Base-by-base conservation (phyloP, 495 filamentous ascomycete genomes). In the Penicillium paxilli region DNA sequence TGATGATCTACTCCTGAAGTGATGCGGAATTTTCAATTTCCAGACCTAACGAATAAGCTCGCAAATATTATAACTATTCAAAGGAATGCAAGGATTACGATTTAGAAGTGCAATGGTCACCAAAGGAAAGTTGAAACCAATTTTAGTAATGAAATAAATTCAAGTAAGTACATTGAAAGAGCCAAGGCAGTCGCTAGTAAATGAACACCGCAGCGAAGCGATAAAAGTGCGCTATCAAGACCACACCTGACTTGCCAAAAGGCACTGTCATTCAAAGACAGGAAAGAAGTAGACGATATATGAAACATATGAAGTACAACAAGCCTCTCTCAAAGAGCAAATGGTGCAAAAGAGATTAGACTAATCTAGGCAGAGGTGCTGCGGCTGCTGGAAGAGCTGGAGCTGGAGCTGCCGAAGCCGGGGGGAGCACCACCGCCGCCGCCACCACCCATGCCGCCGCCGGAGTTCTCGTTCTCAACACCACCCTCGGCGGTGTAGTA, bases 401-500 rank as follows among this genome's bases (percentile, higher is more conserved):
- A 21, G 40, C 46, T 16, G 25, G 33, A 35, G 3, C 42, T 45
- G 4, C 12, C 55, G 44, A 55, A 45, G 12, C 61, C 55, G 40
- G 58, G 54, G 12, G 63, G 40, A 20, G 55, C 40, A 11, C 57
- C 57, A 44, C 58, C 44, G 16, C 33, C 33, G 19, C 38, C 20
- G 28, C 51, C 37, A 33, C 60, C 57, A 33, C 59, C 54, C 42
- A 59, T 59, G 41, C 63, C 62, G 40, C 58, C 58, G 22, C 66
- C 60, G 21, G 57, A 60, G 37, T 51, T 60, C 44, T 64, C 59
- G 41, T 73, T 73, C 59, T 67, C 66, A 40, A 71, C 57, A 30
- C 69, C 71, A 11, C 71, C 69, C 21, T 72, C 51, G 58, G 65
- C 65, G 32, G 71, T 72, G 11, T 62, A 67, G 7, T 66, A 69